Evolutionary conservation across 1,284 basidiomycete species (phyloP).

Genomic region (Papiliotrema fonsecae): DNA sequence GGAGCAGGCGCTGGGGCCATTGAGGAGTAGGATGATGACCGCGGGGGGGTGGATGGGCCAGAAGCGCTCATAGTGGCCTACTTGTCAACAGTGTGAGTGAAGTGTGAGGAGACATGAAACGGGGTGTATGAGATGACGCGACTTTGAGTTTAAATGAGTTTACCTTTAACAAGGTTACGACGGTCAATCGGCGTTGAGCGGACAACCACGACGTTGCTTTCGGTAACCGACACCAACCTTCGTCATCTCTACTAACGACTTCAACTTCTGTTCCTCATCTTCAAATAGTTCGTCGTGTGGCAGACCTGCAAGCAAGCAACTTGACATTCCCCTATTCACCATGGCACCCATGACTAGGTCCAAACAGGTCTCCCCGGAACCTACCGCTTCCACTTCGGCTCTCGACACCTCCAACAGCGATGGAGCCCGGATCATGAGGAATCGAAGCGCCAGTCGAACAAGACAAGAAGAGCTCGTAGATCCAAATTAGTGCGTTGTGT

Average conservation of each 20-base stretch:
- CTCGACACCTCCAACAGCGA: slow-evolving; percentile 6
- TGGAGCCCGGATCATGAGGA: too few relatives aligned
- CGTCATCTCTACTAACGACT: too few relatives aligned
- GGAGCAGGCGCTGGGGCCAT: slow-evolving; percentile 25
- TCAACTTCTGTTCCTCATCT: too few relatives aligned
- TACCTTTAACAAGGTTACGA: too few relatives aligned
- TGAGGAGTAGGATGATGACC: slow-evolving; percentile 9
- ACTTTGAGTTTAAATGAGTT: background rate
- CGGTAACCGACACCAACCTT: background rate
- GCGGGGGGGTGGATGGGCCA: slow-evolving; percentile 1
- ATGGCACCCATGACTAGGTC: slow-evolving; percentile 33
- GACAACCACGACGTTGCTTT: background rate
- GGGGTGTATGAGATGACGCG: background rate
- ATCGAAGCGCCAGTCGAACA: slow-evolving; percentile 34
- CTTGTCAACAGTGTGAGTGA: background rate
- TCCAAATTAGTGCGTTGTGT: slow-evolving; percentile 45
- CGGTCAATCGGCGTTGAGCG: too few relatives aligned
- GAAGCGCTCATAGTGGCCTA: background rate
- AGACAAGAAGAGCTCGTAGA: slow-evolving; percentile 44
- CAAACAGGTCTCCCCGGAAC: slow-evolving; percentile 28
- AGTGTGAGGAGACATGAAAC: background rate
- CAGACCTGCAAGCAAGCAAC: too few relatives aligned
- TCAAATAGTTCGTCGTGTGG: too few relatives aligned
- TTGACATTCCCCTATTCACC: background rate
- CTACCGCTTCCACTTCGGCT: slow-evolving; percentile 12